These are phyloP conservation scores for Suhomyces kilbournensis DNA, from an alignment of 805 yeast genomes.

Conservation along the genomic window DNA sequence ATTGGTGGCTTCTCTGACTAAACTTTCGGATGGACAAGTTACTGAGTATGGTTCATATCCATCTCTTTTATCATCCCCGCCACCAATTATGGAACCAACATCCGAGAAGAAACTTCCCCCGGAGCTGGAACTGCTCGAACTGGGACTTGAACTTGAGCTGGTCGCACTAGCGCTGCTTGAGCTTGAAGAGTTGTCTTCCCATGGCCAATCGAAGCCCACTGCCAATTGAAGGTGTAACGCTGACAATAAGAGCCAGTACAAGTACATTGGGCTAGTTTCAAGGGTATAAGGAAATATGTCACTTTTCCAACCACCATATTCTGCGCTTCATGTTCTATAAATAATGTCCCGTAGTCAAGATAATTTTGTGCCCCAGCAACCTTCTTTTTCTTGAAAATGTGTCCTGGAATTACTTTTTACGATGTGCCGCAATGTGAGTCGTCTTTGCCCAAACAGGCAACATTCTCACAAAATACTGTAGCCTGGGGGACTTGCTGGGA, in stretches of 20 bases:
- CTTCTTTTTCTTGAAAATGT: background rate
- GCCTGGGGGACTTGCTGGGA: background rate
- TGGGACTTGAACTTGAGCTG: constrained; percentile 4
- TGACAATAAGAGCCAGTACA: background rate
- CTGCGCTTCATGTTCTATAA: background rate
- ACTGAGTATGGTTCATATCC: constrained; percentile 31
- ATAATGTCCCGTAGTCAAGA: background rate
- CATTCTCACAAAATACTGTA: background rate
- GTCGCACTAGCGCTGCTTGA: background rate
- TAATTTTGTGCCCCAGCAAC: background rate
- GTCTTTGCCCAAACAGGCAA: background rate
- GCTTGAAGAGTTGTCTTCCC: constrained; percentile 12
- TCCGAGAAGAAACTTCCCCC: background rate
- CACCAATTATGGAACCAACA: background rate
- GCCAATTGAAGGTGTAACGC: background rate
- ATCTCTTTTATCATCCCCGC: constrained; percentile 7
- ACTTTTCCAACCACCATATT: background rate
- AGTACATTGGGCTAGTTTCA: background rate
- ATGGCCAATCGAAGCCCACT: constrained; percentile 20
- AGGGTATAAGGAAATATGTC: background rate
- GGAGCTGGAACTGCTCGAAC: constrained; percentile 6
- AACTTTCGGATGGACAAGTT: constrained; percentile 25
- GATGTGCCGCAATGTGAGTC: background rate
- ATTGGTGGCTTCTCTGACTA: constrained; percentile 27
- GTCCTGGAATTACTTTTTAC: background rate